These are phyloP conservation scores for Penicillium sp. DNA, from an alignment of 2,329 filamentous ascomycete species.

Conservation along the genomic window DNA sequence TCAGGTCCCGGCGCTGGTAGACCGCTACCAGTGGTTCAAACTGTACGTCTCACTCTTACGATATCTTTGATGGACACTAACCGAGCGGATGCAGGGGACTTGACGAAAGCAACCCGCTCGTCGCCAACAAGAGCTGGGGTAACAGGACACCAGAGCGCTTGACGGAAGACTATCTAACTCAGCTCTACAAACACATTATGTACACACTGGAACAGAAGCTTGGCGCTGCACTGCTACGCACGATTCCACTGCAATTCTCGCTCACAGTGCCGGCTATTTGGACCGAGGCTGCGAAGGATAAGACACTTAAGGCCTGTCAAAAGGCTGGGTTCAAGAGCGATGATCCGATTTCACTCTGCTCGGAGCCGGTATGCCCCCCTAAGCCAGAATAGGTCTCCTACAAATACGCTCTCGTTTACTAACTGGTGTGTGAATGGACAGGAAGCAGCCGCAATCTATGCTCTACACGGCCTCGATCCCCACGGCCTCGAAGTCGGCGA, in stretches of 20 bases:
- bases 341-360: background rate
- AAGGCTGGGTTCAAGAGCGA: constrained; percentile 1
- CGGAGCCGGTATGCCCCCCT: constrained; percentile 6
- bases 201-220: constrained; percentile 17
- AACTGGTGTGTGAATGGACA: background rate
- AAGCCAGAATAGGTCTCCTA: background rate
- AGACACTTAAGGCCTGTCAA: constrained; percentile 15
- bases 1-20: constrained; percentile 10
- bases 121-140: constrained; percentile 13
- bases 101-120: constrained; percentile 14
- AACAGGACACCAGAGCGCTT: constrained; percentile 9
- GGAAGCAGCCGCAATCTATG: constrained; percentile 18
- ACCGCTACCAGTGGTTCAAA: constrained; percentile 19
- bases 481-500: constrained; percentile 25
- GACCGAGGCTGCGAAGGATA: constrained; percentile 18
- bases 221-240: constrained; percentile 10
- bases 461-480: constrained; percentile 18
- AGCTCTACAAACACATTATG: constrained; percentile 15
- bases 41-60: background rate
- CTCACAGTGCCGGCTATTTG: constrained; percentile 17
- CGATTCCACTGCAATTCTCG: constrained; percentile 13
- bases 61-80: background rate
- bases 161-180: constrained; percentile 13
- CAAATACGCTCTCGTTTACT: background rate
- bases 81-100: constrained; percentile 11